Evolutionary conservation across 176 grass and related monocot species (phyloP), one percentile per base, ranked within the genome.

Genomic region (Aegilops longissima): DNA sequence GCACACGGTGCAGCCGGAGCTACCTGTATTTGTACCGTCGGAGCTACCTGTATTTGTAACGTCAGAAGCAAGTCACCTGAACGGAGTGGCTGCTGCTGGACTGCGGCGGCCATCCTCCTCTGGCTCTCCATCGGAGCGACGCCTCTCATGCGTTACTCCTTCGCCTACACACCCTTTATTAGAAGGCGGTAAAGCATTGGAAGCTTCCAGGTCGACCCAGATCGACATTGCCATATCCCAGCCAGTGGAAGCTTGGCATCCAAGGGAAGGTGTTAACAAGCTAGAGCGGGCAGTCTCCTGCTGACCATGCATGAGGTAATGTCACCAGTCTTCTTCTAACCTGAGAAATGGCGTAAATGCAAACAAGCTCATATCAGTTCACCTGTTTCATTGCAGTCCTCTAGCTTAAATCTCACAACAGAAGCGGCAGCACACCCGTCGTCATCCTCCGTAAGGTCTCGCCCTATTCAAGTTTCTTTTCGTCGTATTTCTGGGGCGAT

Each of bases 141-240:
- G 70, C 35, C 75, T 87, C 49, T 82, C 89, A 16, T 90, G 70
- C 1, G 67, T 92, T 12, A 61, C 59, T 79, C 89, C 90, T 85
- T 94, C 91, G 68, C 89, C 88, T 5, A 89, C 58, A 1, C 80
- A 87, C 52, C 72, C 84, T 85, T 56, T 86, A 29, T 63, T 59
- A 6, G 58, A 61, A 24, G 6, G 10, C 2, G 13, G 78, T 4
- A 88, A 67, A 85, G 68, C 61, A 54, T 70, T 64, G 77, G 86
- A 91, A 36, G 78, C 73, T 78, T 23, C 33, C 31, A 81, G 77
- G 56, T 23, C 25, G 47, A 25, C 40, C 9, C 71, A 85, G 36
- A 64, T 25, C 20, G 78, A 82, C 38, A 83, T 18, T 52, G 36
- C n/a, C 62, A 3, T 40, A 16, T 52, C n/a, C 11, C 51, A 81